phyloP scores from a whole-genome alignment of 177 flowering plant species.

The Vitis hybrid region DNA sequence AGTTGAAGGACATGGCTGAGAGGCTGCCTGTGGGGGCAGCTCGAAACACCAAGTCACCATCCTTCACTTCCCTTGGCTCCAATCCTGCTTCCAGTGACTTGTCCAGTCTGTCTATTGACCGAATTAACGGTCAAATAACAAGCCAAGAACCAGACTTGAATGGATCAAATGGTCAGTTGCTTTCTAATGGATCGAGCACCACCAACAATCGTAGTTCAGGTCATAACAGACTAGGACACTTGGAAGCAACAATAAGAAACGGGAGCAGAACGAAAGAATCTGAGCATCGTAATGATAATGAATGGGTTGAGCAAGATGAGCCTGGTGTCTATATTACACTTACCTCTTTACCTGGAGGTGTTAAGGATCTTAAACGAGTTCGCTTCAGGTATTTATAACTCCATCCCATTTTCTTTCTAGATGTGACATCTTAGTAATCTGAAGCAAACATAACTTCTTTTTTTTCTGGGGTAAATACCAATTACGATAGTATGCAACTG shows the following conservation, averaged over 20 bases:
- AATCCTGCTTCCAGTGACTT: conserved; percentile 39
- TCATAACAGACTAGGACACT: conserved; percentile 37
- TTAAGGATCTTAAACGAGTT: conserved; percentile 82
- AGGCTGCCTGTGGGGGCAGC: conserved; percentile 75
- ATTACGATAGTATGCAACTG: no score
- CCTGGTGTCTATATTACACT: conserved; percentile 89
- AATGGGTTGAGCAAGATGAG: conserved; percentile 97
- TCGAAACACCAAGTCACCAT: conserved; percentile 45
- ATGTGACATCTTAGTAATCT: background rate
- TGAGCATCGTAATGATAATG: conserved; percentile 58
- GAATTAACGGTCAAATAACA: conserved; percentile 34
- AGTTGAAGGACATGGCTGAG: conserved; percentile 92
- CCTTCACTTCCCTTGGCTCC: conserved; percentile 40
- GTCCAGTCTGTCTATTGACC: conserved; percentile 37
- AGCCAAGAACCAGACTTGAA: conserved; percentile 48
- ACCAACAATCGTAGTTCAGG: conserved; percentile 38
- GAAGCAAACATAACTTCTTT: no score
- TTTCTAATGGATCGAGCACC: conserved; percentile 52
- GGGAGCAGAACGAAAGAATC: conserved; percentile 54
- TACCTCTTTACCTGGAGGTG: conserved; percentile 76
- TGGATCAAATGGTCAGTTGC: conserved; percentile 39
- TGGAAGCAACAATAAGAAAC: conserved; percentile 51
- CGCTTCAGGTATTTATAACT: conserved; percentile 73
- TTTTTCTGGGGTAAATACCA: no score
- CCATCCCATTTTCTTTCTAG: background rate